Evolutionary conservation across 495 filamentous ascomycete genomes (phyloP).

Genomic region (Neurospora cerealis): DNA sequence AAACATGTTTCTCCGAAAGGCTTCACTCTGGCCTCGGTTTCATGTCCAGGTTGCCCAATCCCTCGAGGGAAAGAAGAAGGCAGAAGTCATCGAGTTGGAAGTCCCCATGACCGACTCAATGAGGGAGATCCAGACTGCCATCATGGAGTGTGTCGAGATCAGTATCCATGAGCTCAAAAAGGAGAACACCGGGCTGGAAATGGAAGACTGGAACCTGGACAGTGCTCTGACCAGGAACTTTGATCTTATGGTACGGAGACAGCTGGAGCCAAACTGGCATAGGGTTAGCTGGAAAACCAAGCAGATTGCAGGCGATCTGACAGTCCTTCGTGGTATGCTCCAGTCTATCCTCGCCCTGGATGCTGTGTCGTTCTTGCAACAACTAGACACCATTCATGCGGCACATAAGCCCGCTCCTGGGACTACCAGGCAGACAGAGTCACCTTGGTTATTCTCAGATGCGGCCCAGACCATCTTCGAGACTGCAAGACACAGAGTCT

Average conservation of each 20-base stretch:
- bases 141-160: constrained; percentile 92
- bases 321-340: constrained; percentile 75
- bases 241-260: constrained; percentile 76
- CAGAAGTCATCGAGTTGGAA: constrained; percentile 93
- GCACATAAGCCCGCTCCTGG: constrained; percentile 83
- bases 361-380: constrained; percentile 82
- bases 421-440: constrained; percentile 76
- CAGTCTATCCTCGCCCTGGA: constrained; percentile 81
- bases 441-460: constrained; percentile 94
- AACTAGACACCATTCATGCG: constrained; percentile 87
- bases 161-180: constrained; percentile 90
- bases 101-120: constrained; percentile 95
- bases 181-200: constrained; percentile 76
- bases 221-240: constrained; percentile 90
- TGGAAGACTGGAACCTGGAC: constrained; percentile 97
- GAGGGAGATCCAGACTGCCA: constrained; percentile 84
- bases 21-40: constrained; percentile 90
- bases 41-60: constrained; percentile 82
- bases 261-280: constrained; percentile 96
- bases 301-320: constrained; percentile 85
- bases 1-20: constrained; percentile 83
- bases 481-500: constrained; percentile 84
- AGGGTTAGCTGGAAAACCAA: constrained; percentile 88
- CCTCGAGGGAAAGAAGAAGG: constrained; percentile 83
- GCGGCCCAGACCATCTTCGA: constrained; percentile 91